Base-by-base conservation (phyloP, 2,329 filamentous ascomycete genomes). In the Xylaria sp. region DNA sequence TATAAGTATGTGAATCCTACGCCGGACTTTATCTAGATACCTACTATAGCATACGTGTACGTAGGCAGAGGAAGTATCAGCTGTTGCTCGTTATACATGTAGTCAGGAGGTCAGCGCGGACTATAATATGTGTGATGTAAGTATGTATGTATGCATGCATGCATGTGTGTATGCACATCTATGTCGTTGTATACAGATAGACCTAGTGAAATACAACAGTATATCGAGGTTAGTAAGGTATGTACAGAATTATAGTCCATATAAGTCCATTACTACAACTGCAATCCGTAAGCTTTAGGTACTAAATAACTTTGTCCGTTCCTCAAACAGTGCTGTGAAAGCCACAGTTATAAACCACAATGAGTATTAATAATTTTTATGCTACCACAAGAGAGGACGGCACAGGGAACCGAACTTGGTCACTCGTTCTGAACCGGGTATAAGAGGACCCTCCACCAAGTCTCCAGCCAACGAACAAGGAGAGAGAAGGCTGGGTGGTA, bases 401-500 rank as follows among this genome's bases (percentile, higher is more conserved):
- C 19, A 50, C 11, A 58, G 56, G 30, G 56, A 32, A 7, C 54
- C 60, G 19, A 64, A 45, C 45, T 56, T 42, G 58, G 50, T 19
- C 30, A 21, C 56, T 47, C 57, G 65, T 56, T 24, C 61, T 60
- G 51, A 61, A 56, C 57, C 55, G 60, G 58, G 64, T 58, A 66
- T 63, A 54, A 62, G 51, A 62, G 21, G 34, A 48, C 53, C 17
- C 39, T 39, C 64, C 58, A 32, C 42, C 21, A 34, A 14, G 54
- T n/a, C 57, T 21, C 48, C 42, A 68, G 61, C 36, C 61, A 61
- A 66, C 62, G 47, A 48, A 57, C 50, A 67, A 60, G 51, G 59
- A 61, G 57, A 69, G 54, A 61, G 48, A 61, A 54, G 64, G 67
- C 64, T 63, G 60, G 64, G 64, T 64, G n/a, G 34, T 30, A 60